These are phyloP conservation scores for Cryptomeria japonica DNA, from an alignment of 75 land plant species.

Conservation along the genomic window DNA sequence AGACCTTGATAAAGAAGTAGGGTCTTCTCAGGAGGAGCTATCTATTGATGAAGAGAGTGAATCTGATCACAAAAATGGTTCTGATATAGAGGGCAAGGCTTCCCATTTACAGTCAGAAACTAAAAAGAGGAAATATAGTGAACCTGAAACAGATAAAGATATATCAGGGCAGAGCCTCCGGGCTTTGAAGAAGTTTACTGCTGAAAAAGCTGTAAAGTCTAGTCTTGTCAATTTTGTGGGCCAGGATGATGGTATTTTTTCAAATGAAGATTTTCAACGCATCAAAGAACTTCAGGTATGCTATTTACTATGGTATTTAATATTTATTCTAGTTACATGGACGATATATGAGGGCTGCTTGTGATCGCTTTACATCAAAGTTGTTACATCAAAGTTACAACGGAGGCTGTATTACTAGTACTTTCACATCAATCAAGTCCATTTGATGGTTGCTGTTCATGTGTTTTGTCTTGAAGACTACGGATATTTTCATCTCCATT, in stretches of 20 bases:
- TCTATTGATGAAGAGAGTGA: background rate
- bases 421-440: background rate
- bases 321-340: background rate
- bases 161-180: slow-evolving; percentile 65
- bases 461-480: background rate
- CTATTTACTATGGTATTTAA: background rate
- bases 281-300: slow-evolving; percentile 84
- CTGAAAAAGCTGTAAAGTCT: slow-evolving; percentile 17
- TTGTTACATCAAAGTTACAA: background rate
- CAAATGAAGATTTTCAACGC: slow-evolving; percentile 83
- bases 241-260: slow-evolving; percentile 74
- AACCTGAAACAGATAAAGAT: slow-evolving; percentile 28
- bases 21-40: background rate
- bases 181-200: slow-evolving; percentile 68
- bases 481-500: no score
- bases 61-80: slow-evolving; percentile 12
- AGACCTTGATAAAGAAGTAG: slow-evolving; percentile 30
- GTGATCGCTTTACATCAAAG: no score
- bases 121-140: slow-evolving; percentile 51
- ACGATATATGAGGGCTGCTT: background rate
- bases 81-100: slow-evolving; percentile 13
- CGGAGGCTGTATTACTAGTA: background rate
- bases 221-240: slow-evolving; percentile 12
- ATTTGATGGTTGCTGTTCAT: background rate
- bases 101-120: slow-evolving; percentile 8